Evolutionary conservation across 257 asterid species (phyloP).

Genomic region (Capsicum pubescens): DNA sequence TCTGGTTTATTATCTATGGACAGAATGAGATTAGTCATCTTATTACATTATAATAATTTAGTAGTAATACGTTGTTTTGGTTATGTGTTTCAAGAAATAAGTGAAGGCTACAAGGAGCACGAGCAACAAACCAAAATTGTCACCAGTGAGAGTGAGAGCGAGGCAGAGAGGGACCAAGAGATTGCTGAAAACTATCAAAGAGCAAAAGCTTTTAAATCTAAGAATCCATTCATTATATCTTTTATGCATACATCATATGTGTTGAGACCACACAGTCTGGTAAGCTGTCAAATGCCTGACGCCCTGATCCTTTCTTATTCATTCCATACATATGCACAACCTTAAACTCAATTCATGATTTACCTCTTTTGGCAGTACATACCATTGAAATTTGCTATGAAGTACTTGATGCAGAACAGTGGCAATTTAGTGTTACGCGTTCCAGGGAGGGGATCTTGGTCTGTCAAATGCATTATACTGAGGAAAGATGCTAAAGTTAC

Average conservation of each 20-base stretch:
- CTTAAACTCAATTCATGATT: slow-evolving; percentile 5
- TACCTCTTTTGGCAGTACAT: slow-evolving; percentile 4
- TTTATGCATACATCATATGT: slow-evolving; percentile 11
- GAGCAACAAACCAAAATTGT: background rate
- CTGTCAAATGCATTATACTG: slow-evolving; percentile 1
- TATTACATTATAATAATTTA: background rate
- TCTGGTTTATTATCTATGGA: slow-evolving; percentile 11
- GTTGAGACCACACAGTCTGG: background rate
- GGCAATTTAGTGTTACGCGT: slow-evolving; percentile 12
- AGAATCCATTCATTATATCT: slow-evolving; percentile 19
- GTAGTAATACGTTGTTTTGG: background rate
- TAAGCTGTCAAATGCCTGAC: background rate
- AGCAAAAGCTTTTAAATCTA: slow-evolving; percentile 29
- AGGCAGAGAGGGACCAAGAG: background rate
- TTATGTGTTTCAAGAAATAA: background rate
- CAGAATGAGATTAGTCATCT: background rate
- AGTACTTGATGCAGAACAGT: background rate
- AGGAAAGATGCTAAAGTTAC: background rate
- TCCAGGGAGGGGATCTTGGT: slow-evolving; percentile 27
- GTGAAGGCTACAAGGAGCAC: background rate
- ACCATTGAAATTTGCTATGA: slow-evolving; percentile 8
- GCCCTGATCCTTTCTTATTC: background rate
- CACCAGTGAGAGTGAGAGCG: background rate
- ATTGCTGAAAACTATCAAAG: slow-evolving; percentile 4
- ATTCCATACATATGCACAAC: background rate